Evolutionary conservation across 352 stramenopile genomes (phyloP).

Genomic region (Pythium rishiriense): DNA sequence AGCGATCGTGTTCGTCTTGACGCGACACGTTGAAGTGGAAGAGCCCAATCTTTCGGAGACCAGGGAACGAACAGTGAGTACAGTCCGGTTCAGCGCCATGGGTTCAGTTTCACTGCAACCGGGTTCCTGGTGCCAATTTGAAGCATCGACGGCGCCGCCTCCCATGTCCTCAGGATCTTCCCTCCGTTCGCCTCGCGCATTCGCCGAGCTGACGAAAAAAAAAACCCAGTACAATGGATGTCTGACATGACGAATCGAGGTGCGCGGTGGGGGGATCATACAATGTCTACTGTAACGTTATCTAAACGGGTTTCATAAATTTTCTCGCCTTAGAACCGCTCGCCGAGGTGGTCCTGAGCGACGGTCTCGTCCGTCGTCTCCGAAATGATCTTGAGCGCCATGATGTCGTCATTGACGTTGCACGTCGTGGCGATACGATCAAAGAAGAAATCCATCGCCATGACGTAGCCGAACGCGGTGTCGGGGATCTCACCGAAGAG

Average conservation of each 20-base stretch:
- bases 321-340: slow-evolving; percentile 20
- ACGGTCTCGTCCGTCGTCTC: slow-evolving; percentile 74
- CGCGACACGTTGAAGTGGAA: not conserved
- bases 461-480: slow-evolving; percentile 52
- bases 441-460: slow-evolving; percentile 62
- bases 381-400: slow-evolving; percentile 70
- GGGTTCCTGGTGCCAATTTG: too few species aligned
- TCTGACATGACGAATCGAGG: too few species aligned
- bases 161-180: too few species aligned
- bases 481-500: slow-evolving; percentile 55
- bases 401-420: slow-evolving; percentile 79
- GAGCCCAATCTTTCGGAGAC: not conserved
- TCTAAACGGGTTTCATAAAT: too few species aligned
- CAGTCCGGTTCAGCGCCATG: too few species aligned
- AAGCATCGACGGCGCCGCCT: too few species aligned
- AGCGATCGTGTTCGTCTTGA: not conserved
- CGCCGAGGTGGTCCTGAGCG: slow-evolving; percentile 47
- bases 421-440: slow-evolving; percentile 62
- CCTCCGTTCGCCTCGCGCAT: too few species aligned
- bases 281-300: too few species aligned
- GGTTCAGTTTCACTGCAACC: too few species aligned
- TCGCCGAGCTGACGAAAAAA: too few species aligned
- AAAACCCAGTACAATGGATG: not conserved
- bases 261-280: too few species aligned
- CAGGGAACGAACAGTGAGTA: not conserved